phyloP scores from a whole-genome alignment of 495 filamentous ascomycete species.

The Penicillium canescens region DNA sequence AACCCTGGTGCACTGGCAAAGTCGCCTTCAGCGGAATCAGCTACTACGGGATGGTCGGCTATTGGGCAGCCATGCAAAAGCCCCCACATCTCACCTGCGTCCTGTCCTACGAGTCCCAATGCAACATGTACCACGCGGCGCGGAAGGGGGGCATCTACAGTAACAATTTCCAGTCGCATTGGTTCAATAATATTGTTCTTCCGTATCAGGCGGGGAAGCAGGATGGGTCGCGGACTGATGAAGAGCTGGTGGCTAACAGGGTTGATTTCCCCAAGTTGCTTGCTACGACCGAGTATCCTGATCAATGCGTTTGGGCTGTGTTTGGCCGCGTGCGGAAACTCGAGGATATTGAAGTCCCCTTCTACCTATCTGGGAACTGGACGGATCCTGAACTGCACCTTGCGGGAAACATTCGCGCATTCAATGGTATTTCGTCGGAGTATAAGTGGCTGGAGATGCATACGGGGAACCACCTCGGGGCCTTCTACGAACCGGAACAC shows the following conservation, averaged over 20 bases:
- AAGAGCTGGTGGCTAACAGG: too few species aligned
- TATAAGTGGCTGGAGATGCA: too few species aligned
- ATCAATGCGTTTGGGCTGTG: background rate
- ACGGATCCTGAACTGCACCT: conserved; percentile 1
- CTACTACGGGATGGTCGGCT: conserved; percentile 56
- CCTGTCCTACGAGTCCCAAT: conserved; percentile 58
- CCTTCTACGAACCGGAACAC: too few species aligned
- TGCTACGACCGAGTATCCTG: background rate
- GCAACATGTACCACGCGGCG: conserved; percentile 53
- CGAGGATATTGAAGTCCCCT: background rate
- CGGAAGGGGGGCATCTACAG: conserved; percentile 58
- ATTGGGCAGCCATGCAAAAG: conserved; percentile 51
- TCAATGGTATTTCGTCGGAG: background rate
- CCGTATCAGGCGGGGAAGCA: conserved; percentile 54
- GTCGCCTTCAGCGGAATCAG: conserved; percentile 53
- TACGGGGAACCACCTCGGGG: too few species aligned
- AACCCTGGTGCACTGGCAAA: conserved; percentile 52
- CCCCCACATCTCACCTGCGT: conserved; percentile 53
- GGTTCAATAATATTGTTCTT: conserved; percentile 57
- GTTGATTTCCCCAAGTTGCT: background rate
- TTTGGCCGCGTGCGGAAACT: background rate
- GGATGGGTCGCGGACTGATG: background rate
- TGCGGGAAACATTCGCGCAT: background rate
- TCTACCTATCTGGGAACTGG: background rate
- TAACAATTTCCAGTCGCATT: conserved; percentile 53